Base-by-base conservation (phyloP, 2,329 filamentous ascomycete species). In the Cladosporium sp. region DNA sequence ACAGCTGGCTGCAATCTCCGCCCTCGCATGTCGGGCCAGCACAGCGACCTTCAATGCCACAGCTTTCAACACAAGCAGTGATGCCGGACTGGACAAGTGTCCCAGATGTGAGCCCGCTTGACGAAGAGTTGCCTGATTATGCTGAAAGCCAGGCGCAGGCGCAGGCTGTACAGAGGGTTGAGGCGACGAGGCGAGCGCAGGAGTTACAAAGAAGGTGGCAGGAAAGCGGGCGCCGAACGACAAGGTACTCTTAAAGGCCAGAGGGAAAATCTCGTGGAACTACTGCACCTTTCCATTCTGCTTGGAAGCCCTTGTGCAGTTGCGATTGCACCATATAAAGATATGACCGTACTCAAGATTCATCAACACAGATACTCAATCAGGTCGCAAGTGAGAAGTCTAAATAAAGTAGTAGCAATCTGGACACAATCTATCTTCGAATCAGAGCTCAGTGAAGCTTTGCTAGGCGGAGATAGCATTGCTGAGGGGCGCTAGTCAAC, bases 131-230 rank as follows among this genome's bases (percentile, higher is more conserved):
- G 11, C 74, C 74, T 0, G 67, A 75, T 55, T 77, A 77, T 55
- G 73, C 71, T 22, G 66, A 72, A 52, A 75, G 72, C 53, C 74
- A 77, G 59, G 72, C 71, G 10, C 70, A 76, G 55, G 73, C 72
- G 58, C 67, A 68, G 28, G 68, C 64, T 8, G 62, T 56, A 42
- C 71, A 66, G 51, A 61, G 73, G 32, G 58, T 59, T 10, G 72
- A 72, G 55, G 74, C 73, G n/a, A 64, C 69, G 10, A 65, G 68
- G 33, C 62, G 74, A 55, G 74, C 74, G 43, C 63, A 70, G 50
- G 74, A 77, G 53, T 54, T 77, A 54, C 72, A 74, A 49, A 66
- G 66, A 33, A 63, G 71, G 46, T 77, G 74, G 74, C 68, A 65
- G 38, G 61, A 59, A 46, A 61, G 64, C 34, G 49, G 49, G 5